phyloP scores from a whole-genome alignment of 257 asterid species.

The Capsicum chinense region DNA sequence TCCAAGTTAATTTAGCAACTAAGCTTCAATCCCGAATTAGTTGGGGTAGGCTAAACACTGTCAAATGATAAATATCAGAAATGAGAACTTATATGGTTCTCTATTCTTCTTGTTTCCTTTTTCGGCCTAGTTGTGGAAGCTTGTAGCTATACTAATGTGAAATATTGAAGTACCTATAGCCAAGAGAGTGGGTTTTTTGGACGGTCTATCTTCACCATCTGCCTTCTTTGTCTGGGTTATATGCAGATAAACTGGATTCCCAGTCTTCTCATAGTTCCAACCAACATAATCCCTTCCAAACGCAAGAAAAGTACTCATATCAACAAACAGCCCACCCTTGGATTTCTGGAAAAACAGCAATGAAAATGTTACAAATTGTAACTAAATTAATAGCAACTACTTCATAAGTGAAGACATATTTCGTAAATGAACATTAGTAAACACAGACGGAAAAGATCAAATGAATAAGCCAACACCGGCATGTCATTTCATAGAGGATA shows the following conservation, averaged over 20 bases:
- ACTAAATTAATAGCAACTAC: conserved; percentile 5
- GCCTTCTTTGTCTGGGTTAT: conserved; percentile 70
- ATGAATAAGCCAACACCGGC: neutral
- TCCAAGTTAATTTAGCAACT: conserved; percentile 1
- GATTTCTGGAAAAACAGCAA: conserved; percentile 64
- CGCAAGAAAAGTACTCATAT: conserved; percentile 87
- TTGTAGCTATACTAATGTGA: neutral
- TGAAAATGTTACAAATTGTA: neutral
- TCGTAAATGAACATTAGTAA: neutral
- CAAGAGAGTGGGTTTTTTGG: conserved; percentile 88
- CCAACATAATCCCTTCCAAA: conserved; percentile 88
- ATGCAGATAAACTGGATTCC: conserved; percentile 88
- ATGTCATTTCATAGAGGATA: neutral
- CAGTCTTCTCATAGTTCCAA: conserved; percentile 93
- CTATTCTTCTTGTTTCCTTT: neutral
- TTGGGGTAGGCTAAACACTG: neutral
- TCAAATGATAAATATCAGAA: neutral
- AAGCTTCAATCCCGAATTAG: neutral
- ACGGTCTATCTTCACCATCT: conserved; percentile 85
- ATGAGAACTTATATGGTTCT: neutral
- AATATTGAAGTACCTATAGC: conserved; percentile 69
- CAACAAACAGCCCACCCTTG: conserved; percentile 87
- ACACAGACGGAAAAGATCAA: neutral
- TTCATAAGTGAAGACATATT: conserved; percentile 1
- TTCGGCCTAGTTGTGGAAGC: neutral